Evolutionary conservation across 2,329 filamentous ascomycete genomes (phyloP).

Genomic region (Fusarium domesticum): DNA sequence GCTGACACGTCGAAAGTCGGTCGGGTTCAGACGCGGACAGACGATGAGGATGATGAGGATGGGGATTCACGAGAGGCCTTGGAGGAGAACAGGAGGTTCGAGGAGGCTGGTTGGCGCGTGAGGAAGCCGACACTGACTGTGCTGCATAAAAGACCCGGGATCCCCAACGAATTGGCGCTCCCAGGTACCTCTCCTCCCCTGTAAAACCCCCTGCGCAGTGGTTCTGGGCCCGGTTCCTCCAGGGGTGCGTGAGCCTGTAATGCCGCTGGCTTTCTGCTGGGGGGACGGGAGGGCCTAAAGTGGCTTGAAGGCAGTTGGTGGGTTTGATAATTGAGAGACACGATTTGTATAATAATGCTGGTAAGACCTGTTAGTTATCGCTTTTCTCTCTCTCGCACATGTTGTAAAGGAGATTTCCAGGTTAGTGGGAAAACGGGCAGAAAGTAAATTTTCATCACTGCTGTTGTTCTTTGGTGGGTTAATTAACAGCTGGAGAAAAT

Average conservation of each 20-base stretch:
- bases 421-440: background rate
- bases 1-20: background rate
- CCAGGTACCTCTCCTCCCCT: background rate
- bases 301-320: constrained; percentile 21
- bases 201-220: background rate
- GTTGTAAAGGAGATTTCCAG: background rate
- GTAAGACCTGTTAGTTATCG: background rate
- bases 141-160: constrained; percentile 9
- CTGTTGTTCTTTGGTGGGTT: too few species aligned
- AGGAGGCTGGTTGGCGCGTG: constrained; percentile 23
- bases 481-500: too few species aligned
- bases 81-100: constrained; percentile 22
- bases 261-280: too few species aligned
- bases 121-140: constrained; percentile 27
- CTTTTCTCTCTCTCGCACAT: background rate
- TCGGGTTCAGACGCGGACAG: constrained; percentile 10
- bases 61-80: constrained; percentile 17
- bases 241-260: background rate
- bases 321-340: constrained; percentile 24
- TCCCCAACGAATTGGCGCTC: constrained; percentile 10
- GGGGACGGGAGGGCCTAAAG: too few species aligned
- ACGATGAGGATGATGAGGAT: constrained; percentile 19
- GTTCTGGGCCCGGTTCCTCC: background rate
- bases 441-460: background rate
- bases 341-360: constrained; percentile 10